Base-by-base conservation (phyloP, 805 yeast species). In the Ogataea methanolica region DNA sequence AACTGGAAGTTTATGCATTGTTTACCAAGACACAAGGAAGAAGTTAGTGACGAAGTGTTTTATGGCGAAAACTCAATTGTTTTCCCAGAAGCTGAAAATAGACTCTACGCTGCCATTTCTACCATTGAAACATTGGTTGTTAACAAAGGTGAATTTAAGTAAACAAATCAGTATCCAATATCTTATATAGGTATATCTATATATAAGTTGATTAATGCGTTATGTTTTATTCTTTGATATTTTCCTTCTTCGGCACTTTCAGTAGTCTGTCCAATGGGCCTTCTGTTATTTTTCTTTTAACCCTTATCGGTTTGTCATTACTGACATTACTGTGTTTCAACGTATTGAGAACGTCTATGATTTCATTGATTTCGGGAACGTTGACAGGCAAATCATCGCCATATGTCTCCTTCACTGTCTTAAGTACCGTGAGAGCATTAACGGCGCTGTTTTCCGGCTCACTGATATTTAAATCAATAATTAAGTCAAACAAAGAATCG, bases 1-100 rank as follows among this genome's bases (percentile, higher is more conserved):
- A 26, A 78, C 62, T 92, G 92, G 87, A 88, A 82, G 65, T 94
- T 94, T 70, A 91, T 94, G 98, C 99, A 94, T 67, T 94, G 99
- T 68, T 75, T 94, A 57, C 99, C 99, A 54, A 84, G 99, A 70
- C 96, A 94, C 59, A 78, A 80, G 26, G 97, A 91, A 66, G 99
- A 94, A 69, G 99, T 94, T 35, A 78, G 82, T 36, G 99, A 94
- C 66, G 96, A 86, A 40, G 94, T 94, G 2, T 94, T 94, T 64
- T 92, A 92, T 70, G 73, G 90, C 45, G 81, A 82, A 33, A 77
- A 80, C 57, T 88, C 97, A 2, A 70, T 94, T 47, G 99, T 94
- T 3, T 94, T 94, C 68, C 85, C 82, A 57, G 97, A 94, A 72
- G 99, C 96, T 41, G 99, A 94, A 71, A 94, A 94, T 71, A 79